These are phyloP conservation scores for Claviceps paspali DNA, from an alignment of 2,329 filamentous ascomycete genomes.

Conservation along the genomic window DNA sequence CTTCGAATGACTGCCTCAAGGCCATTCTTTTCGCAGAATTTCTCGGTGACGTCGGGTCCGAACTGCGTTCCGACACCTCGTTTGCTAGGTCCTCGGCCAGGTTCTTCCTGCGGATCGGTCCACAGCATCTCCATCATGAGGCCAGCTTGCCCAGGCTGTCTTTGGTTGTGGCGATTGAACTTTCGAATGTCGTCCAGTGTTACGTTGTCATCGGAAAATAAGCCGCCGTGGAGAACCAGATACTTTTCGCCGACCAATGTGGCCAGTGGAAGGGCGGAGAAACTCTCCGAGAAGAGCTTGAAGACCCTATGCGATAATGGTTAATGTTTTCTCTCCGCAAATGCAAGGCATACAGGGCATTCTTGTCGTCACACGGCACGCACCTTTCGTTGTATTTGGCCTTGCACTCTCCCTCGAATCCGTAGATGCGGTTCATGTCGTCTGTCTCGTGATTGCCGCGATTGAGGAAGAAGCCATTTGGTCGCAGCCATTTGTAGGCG, in stretches of 20 bases:
- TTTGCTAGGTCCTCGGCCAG: constrained; percentile 87
- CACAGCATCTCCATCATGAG: constrained; percentile 99
- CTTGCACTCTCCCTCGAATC: constrained; percentile 96
- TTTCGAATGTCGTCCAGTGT: constrained; percentile 89
- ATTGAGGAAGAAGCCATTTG: constrained; percentile 83
- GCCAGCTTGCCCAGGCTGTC: constrained; percentile 82
- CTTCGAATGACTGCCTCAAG: constrained; percentile 91
- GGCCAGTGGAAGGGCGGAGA: constrained; percentile 83
- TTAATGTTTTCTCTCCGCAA: not conserved
- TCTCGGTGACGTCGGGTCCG: constrained; percentile 87
- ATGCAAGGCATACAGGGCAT: too few species aligned
- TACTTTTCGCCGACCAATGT: constrained; percentile 85
- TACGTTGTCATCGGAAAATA: constrained; percentile 90
- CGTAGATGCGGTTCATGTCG: constrained; percentile 98
- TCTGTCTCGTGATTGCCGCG: constrained; percentile 97
- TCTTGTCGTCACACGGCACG: not conserved
- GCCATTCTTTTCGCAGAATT: constrained; percentile 92
- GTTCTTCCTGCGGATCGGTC: constrained; percentile 83
- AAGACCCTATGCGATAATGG: constrained; percentile 45
- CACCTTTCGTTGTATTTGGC: constrained; percentile 85
- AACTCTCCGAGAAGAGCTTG: constrained; percentile 96
- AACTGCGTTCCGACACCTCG: constrained; percentile 94
- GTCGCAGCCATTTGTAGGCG: constrained; percentile 91
- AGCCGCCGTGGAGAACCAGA: constrained; percentile 81
- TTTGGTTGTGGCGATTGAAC: constrained; percentile 76